Conservation (phyloP, 768 basidiomycete species). For the Pleurotus tuber-regium region DNA sequence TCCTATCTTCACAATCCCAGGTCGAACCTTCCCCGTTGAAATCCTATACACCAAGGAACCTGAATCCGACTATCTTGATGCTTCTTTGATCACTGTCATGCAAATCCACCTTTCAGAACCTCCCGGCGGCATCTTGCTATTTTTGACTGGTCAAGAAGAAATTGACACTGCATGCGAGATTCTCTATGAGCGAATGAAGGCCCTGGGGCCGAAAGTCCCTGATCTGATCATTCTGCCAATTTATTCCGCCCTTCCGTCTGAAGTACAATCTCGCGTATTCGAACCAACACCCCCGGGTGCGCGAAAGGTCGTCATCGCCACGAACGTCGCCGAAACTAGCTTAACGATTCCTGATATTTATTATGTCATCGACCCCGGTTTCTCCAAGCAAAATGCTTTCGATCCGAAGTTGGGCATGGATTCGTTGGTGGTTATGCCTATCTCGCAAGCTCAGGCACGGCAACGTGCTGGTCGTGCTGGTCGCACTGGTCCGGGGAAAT, state of each 20-base stretch:
- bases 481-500: slow-evolving; percentile 97
- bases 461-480: slow-evolving; percentile 96
- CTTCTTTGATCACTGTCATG: slow-evolving; percentile 98
- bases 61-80: slow-evolving; percentile 95
- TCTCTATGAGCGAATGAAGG: slow-evolving; percentile 97
- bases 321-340: slow-evolving; percentile 98
- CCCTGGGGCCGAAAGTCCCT: slow-evolving; percentile 96
- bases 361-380: slow-evolving; percentile 98
- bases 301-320: slow-evolving; percentile 99
- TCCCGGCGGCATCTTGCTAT: slow-evolving; percentile 92
- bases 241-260: slow-evolving; percentile 96
- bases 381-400: slow-evolving; percentile 98
- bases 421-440: slow-evolving; percentile 97
- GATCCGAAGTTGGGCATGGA: slow-evolving; percentile 98
- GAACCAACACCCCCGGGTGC: slow-evolving; percentile 97
- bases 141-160: slow-evolving; percentile 98
- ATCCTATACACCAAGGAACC: slow-evolving; percentile 99
- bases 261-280: slow-evolving; percentile 97
- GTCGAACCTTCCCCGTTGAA: slow-evolving; percentile 98
- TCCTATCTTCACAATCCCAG: slow-evolving; percentile 99
- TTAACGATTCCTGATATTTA: slow-evolving; percentile 98
- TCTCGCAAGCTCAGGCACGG: slow-evolving; percentile 96
- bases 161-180: slow-evolving; percentile 98
- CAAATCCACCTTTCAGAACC: slow-evolving; percentile 99
- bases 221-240: slow-evolving; percentile 96